A percentile compares a stretch with the other conserved stretches of the same genome.
Conservation (phyloP, 208 protist species). For the Naegleria gruberi region DNA sequence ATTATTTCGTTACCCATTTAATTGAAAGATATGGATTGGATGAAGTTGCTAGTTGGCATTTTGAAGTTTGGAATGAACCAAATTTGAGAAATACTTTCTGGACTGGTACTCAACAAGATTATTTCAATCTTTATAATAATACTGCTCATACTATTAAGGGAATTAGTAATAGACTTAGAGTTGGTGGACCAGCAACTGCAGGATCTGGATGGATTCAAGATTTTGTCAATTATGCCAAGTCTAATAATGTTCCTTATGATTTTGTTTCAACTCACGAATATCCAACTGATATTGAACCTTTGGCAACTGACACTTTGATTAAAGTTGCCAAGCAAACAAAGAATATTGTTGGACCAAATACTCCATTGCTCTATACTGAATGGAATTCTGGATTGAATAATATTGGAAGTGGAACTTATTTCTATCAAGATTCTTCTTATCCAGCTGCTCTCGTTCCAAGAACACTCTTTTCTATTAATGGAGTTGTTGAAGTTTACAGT, state of each 20-base stretch:
- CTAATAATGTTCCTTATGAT: constrained; percentile 21
- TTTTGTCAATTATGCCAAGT: neutral
- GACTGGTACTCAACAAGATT: constrained; percentile 21
- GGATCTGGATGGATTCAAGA: neutral
- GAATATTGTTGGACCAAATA: neutral
- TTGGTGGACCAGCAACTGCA: constrained; percentile 25
- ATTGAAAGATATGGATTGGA: constrained; percentile 13
- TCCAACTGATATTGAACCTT: constrained; percentile 22
- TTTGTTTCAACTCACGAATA: constrained; percentile 27
- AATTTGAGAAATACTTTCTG: constrained; percentile 20
- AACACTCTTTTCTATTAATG: neutral
- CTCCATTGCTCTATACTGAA: constrained; percentile 22
- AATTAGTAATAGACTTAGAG: neutral
- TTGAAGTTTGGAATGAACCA: constrained; percentile 36
- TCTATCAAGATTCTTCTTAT: constrained; percentile 15
- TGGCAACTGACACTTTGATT: neutral
- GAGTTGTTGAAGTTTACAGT: constrained; percentile 4
- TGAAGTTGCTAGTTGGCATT: constrained; percentile 14
- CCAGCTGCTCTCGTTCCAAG: constrained; percentile 4
- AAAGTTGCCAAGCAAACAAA: neutral
- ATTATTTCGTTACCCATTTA: neutral
- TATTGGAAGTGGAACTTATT: neutral
- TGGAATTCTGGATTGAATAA: neutral
- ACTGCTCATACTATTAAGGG: constrained; percentile 18
- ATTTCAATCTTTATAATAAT: constrained; percentile 5